Evolutionary conservation across 768 basidiomycete genomes (phyloP).

Genomic region (Mycena epipterygia): DNA sequence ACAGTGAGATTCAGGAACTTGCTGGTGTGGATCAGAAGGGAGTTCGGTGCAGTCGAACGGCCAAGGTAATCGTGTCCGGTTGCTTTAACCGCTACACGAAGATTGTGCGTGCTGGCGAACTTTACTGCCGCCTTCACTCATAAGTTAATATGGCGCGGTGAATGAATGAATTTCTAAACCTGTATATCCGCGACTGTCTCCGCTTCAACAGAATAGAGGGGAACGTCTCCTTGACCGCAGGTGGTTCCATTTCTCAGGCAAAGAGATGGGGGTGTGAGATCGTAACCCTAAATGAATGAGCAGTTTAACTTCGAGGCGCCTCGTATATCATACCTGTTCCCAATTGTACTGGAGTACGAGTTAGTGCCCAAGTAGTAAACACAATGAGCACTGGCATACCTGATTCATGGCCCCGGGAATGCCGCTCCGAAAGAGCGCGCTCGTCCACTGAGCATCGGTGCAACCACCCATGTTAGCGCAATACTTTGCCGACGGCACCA

Average conservation of each 20-base stretch:
- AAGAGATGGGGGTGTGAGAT: conserved; percentile 23
- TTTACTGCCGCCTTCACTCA: neutral
- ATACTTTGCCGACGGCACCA: conserved; percentile 29
- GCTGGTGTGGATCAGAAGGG: neutral
- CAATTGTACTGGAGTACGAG: conserved; percentile 14
- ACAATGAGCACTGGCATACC: no score
- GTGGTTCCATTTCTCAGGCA: conserved; percentile 34
- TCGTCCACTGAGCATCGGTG: conserved; percentile 33
- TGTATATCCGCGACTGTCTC: conserved; percentile 52
- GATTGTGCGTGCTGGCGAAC: neutral
- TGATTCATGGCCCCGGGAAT: conserved; percentile 35
- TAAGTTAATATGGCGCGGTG: neutral
- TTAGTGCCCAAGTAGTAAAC: no score
- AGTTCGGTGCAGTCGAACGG: neutral
- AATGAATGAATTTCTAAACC: conserved; percentile 38
- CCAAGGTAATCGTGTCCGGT: neutral
- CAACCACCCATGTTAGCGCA: conserved; percentile 27
- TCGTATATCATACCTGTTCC: conserved; percentile 18
- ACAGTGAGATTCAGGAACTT: conserved; percentile 50
- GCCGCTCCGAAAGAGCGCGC: conserved; percentile 19
- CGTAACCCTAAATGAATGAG: conserved; percentile 21
- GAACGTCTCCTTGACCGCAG: conserved; percentile 60
- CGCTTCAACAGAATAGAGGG: conserved; percentile 57
- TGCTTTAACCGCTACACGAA: neutral
- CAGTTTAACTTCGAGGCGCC: neutral